Evolutionary conservation across 129 eudicot species (phyloP), one percentile per base, ranked within the genome.

Genomic region (Helichrysum umbraculigerum): DNA sequence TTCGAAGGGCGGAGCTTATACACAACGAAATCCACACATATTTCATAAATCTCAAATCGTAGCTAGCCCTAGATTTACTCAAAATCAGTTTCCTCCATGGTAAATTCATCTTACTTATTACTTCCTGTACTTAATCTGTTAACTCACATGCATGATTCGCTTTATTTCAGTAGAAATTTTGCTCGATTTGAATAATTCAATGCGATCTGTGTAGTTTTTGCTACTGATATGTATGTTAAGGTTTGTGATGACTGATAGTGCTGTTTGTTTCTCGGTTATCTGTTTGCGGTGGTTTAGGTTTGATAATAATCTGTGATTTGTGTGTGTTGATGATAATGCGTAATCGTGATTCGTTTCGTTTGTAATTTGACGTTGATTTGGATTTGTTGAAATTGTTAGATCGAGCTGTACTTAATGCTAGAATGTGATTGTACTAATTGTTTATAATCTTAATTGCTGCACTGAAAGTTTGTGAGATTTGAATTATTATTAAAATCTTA

Each of bases 61-160:
- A 47, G 54, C 54, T 34, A 56, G 32, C 62, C 50, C 54, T 19
- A 72, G 76, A 72, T 72, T 72, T 72, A 21, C 66, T 56, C 76
- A 9, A 6, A 14, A 52, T 71, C 64, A 10, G n/a, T 2, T 56
- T 56, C 66, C 19, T 29, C 37, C 32, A 72, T 72, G 76, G 76
- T 72, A 47, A 56, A 72, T 30, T 34, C 3, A 72, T 56, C 66
- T 17, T 39, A 71, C n/a, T 16, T 39, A 71, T 51, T 16, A 21
- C 33, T 61, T 20, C 66, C 66, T 61, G 30, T 56, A 34, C 7
- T 72, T 3, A 17, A 7, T 54, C 59, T 16, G 60, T 44, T 20
- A 51, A 69, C 14, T 69, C 73, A 44, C 59, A 44, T 30, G 25
- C 39, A 21, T 34, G 57, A 68, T 41, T 42, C 10, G 57, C 59